phyloP scores from a whole-genome alignment of 1,139 yeast species.

The Yamadazyma friedrichii region DNA sequence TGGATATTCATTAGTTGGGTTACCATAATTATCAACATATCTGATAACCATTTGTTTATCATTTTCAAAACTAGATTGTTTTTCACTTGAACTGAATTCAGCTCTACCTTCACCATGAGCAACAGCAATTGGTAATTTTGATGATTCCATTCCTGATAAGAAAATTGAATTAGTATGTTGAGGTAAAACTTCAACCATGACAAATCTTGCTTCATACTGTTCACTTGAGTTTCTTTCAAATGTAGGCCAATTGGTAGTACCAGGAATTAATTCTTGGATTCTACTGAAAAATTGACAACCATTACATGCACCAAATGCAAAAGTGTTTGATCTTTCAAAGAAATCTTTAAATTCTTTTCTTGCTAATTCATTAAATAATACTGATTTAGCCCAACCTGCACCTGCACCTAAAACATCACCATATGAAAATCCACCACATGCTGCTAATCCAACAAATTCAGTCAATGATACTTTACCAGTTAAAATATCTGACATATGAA shows the following conservation, averaged over 20 bases:
- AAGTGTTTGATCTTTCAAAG: slow-evolving; percentile 87
- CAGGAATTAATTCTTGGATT: slow-evolving; percentile 86
- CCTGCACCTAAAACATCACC: slow-evolving; percentile 99
- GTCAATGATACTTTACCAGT: slow-evolving; percentile 70
- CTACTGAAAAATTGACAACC: slow-evolving; percentile 97
- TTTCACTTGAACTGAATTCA: slow-evolving; percentile 48
- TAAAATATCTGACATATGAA: slow-evolving; percentile 93
- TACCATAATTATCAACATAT: slow-evolving; percentile 89
- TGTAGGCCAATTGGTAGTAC: slow-evolving; percentile 95
- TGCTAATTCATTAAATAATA: slow-evolving; percentile 78
- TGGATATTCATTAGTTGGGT: slow-evolving; percentile 79
- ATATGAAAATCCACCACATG: slow-evolving; percentile 98
- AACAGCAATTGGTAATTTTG: slow-evolving; percentile 91
- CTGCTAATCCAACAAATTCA: slow-evolving; percentile 90
- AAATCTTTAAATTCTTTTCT: slow-evolving; percentile 74
- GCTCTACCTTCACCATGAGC: slow-evolving; percentile 99
- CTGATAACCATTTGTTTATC: slow-evolving; percentile 59
- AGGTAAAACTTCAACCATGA: slow-evolving; percentile 77
- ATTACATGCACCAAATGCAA: slow-evolving; percentile 99
- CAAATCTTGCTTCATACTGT: slow-evolving; percentile 95
- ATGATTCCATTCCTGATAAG: slow-evolving; percentile 87
- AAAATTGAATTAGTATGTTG: slow-evolving; percentile 62
- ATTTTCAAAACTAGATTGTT: slow-evolving; percentile 43
- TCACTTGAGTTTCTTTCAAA: slow-evolving; percentile 91
- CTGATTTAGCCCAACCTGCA: slow-evolving; percentile 99